These are phyloP conservation scores for Naematelia aurantialba DNA, from an alignment of 768 basidiomycete species.

Conservation along the genomic window DNA sequence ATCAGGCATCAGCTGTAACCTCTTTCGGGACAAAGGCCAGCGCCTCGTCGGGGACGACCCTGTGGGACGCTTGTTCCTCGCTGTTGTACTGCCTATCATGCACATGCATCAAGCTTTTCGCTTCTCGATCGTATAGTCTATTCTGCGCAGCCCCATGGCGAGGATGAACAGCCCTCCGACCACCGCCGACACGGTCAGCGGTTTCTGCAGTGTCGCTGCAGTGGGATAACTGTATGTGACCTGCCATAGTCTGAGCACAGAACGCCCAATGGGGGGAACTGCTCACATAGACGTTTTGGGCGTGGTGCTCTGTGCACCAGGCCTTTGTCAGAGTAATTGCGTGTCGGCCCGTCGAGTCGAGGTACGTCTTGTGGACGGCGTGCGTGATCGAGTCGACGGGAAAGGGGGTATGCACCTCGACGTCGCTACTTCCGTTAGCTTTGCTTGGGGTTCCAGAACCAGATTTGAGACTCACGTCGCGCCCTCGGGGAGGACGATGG, in stretches of 20 bases:
- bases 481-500: conserved; percentile 86
- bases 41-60: too few species aligned
- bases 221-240: conserved; percentile 81
- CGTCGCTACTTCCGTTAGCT: conserved; percentile 57
- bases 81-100: too few species aligned
- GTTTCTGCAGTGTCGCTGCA: conserved; percentile 80
- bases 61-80: too few species aligned
- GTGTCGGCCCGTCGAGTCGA: conserved; percentile 87
- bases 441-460: neutral
- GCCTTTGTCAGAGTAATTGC: conserved; percentile 68
- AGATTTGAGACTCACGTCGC: conserved; percentile 65
- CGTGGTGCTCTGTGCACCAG: conserved; percentile 73
- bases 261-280: too few species aligned
- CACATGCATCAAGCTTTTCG: neutral
- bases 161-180: conserved; percentile 46
- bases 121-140: conserved; percentile 57
- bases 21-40: too few species aligned
- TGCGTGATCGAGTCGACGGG: conserved; percentile 61
- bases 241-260: conserved; percentile 57
- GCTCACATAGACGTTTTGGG: conserved; percentile 74
- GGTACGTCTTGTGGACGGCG: conserved; percentile 76
- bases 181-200: conserved; percentile 65
- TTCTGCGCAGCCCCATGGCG: conserved; percentile 53
- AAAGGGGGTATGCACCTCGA: conserved; percentile 75
- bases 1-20: too few species aligned